A percentile compares a stretch with the other conserved stretches of the same genome.
Conservation (phyloP, 208 protist genomes). For the Trypanosomatidae sp. region DNA sequence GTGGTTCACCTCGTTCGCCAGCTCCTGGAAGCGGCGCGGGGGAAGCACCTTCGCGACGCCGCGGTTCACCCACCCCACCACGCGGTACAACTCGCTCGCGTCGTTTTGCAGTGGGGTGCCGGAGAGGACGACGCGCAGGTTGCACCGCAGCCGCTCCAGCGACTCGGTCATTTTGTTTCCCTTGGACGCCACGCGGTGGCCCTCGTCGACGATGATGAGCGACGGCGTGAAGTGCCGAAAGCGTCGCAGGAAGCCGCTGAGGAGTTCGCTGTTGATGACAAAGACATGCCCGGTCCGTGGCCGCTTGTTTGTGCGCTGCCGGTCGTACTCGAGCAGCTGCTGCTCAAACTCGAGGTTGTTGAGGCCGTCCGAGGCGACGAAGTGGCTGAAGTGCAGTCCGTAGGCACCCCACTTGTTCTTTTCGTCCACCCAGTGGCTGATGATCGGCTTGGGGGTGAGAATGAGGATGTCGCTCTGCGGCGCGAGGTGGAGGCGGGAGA, state of each 20-base stretch:
- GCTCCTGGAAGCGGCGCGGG: slow-evolving; percentile 47
- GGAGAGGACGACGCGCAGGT: slow-evolving; percentile 70
- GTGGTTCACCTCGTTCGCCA: slow-evolving; percentile 52
- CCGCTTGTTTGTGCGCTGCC: slow-evolving; percentile 28
- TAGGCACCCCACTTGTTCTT: slow-evolving; percentile 65
- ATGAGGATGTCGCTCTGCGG: slow-evolving; percentile 70
- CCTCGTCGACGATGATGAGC: slow-evolving; percentile 87
- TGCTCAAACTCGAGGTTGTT: slow-evolving; percentile 45
- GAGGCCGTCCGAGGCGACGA: slow-evolving; percentile 59
- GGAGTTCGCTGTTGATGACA: slow-evolving; percentile 77
- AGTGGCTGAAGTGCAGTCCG: slow-evolving; percentile 60
- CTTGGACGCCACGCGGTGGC: slow-evolving; percentile 73
- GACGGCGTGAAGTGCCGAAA: slow-evolving; percentile 51
- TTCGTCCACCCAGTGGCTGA: slow-evolving; percentile 76
- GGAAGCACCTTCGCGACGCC: slow-evolving; percentile 57
- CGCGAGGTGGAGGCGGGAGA: slow-evolving; percentile 52
- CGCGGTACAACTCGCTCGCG: slow-evolving; percentile 74
- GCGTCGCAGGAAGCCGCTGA: slow-evolving; percentile 46
- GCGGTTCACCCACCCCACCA: slow-evolving; percentile 77
- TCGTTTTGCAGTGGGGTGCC: slow-evolving; percentile 91
- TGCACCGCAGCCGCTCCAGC: slow-evolving; percentile 53
- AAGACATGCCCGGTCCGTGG: slow-evolving; percentile 59
- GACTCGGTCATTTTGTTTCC: slow-evolving; percentile 56
- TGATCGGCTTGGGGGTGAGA: slow-evolving; percentile 77
- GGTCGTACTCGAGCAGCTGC: slow-evolving; percentile 50